These are phyloP conservation scores for Aspergillus ustus DNA, from an alignment of 2,329 filamentous ascomycete genomes.

Conservation along the genomic window DNA sequence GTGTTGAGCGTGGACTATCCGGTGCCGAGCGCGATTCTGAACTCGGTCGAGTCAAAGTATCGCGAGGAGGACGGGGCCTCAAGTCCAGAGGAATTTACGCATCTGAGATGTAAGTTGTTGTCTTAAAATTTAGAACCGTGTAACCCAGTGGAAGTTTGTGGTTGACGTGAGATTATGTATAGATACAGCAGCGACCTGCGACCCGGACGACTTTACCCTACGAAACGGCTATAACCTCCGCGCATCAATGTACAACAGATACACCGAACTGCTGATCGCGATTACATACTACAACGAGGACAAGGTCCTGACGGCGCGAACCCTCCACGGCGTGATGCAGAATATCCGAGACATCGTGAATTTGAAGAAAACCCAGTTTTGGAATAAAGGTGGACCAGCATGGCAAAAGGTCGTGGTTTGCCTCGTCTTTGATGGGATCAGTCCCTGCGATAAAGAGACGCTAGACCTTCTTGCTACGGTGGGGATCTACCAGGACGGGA, in stretches of 20 bases:
- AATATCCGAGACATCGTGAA: constrained; percentile 99
- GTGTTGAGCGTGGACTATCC: constrained; percentile 97
- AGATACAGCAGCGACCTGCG: constrained; percentile 98
- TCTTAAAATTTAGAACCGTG: no score
- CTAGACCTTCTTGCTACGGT: constrained; percentile 91
- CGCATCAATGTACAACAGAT: constrained; percentile 97
- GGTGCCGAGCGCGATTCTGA: constrained; percentile 95
- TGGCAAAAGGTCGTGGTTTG: constrained; percentile 99
- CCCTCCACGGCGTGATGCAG: constrained; percentile 97
- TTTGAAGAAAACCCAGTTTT: constrained; percentile 98
- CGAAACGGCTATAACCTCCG: constrained; percentile 99
- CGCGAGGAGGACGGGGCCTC: constrained; percentile 83
- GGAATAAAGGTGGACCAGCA: constrained; percentile 97
- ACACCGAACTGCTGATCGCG: constrained; percentile 95
- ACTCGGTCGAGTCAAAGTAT: constrained; percentile 92
- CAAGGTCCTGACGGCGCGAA: constrained; percentile 88
- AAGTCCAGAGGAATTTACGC: constrained; percentile 87
- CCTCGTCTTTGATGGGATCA: constrained; percentile 96
- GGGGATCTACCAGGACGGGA: constrained; percentile 96
- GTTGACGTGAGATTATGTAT: constrained; percentile 32
- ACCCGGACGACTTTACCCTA: constrained; percentile 96
- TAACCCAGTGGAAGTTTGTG: no score
- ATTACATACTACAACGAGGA: constrained; percentile 99
- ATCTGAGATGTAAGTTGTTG: constrained; percentile 88
- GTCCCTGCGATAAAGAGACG: constrained; percentile 94